Evolutionary conservation across 345 rosid species (phyloP), one percentile per base, ranked within the genome.

Genomic region (Balakata baccata): DNA sequence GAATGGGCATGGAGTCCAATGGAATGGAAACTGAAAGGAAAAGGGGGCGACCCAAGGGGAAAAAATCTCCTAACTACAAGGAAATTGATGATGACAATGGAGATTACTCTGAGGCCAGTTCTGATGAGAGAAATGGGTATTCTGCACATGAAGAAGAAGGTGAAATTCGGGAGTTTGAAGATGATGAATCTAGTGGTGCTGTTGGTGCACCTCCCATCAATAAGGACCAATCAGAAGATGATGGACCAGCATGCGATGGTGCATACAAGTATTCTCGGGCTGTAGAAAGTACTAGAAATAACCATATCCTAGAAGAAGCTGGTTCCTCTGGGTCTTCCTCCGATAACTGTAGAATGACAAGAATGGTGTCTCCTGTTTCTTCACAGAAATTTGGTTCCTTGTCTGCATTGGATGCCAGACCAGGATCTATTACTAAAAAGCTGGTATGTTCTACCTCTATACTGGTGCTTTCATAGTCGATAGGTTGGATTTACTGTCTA

Each of bases 281-380:
- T 72, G 72, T 87, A 23, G 91, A 87, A 73, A 78, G 76, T 75
- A 74, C 78, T 72, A 85, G 85, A 81, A 87, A 85, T 73, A 83
- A 84, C 58, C 84, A 72, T 72, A 52, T 81, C 11, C 84, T 76
- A 50, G 93, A 88, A 66, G 93, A 87, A 81, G 88, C 87, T 38
- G 94, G 91, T 84, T 90, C 96, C 59, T 89, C 99, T 10, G 98
- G 92, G 75, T 96, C 99, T 79, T 96, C 99, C 18, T 85, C 92
- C 11, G 94, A 88, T 69, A 81, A 86, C 83, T 89, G 76, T 73
- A 93, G 88, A 86, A 77, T 85, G 70, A 74, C 80, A 38, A 88
- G 81, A 77, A 86, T 85, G 69, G 88, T 87, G 50, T 93, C 99
- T 85, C 98, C 74, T 51, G 88, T 87, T 84, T 90, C 98, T 82